Conservation (phyloP, 2,329 filamentous ascomycete genomes). For the Apiospora kogelbergensis region DNA sequence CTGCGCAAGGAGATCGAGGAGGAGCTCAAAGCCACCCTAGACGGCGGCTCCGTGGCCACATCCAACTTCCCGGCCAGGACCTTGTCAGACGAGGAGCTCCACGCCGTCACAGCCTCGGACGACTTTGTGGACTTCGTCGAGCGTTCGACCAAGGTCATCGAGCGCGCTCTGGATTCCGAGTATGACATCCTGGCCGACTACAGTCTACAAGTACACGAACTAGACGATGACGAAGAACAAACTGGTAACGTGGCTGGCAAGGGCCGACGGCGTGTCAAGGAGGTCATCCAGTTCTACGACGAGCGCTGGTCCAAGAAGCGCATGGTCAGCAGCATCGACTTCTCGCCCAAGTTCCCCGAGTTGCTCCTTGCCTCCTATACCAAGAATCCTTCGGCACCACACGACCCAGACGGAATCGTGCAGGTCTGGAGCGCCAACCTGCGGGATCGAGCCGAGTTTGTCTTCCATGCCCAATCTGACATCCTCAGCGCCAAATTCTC, state of each 20-base stretch:
- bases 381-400: slow-evolving; percentile 92
- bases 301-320: slow-evolving; percentile 96
- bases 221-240: slow-evolving; percentile 82
- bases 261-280: slow-evolving; percentile 74
- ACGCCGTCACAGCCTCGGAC: slow-evolving; percentile 85
- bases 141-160: slow-evolving; percentile 93
- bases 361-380: slow-evolving; percentile 93
- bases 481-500: slow-evolving; percentile 96
- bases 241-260: slow-evolving; percentile 68
- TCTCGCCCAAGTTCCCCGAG: slow-evolving; percentile 93
- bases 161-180: slow-evolving; percentile 90
- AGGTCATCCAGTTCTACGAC: slow-evolving; percentile 91
- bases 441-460: slow-evolving; percentile 90
- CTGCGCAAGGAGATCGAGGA: slow-evolving; percentile 90
- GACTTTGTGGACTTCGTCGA: slow-evolving; percentile 97
- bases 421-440: slow-evolving; percentile 98
- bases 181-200: slow-evolving; percentile 97
- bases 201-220: slow-evolving; percentile 72
- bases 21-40: slow-evolving; percentile 74
- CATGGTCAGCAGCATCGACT: slow-evolving; percentile 94
- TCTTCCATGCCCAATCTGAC: slow-evolving; percentile 95
- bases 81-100: slow-evolving; percentile 80
- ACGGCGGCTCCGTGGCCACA: slow-evolving; percentile 42
- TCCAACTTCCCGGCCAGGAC: slow-evolving; percentile 75
- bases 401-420: slow-evolving; percentile 89